These are phyloP conservation scores for Fusarium azukiicola DNA, from an alignment of 2,329 filamentous ascomycete species.

Conservation along the genomic window DNA sequence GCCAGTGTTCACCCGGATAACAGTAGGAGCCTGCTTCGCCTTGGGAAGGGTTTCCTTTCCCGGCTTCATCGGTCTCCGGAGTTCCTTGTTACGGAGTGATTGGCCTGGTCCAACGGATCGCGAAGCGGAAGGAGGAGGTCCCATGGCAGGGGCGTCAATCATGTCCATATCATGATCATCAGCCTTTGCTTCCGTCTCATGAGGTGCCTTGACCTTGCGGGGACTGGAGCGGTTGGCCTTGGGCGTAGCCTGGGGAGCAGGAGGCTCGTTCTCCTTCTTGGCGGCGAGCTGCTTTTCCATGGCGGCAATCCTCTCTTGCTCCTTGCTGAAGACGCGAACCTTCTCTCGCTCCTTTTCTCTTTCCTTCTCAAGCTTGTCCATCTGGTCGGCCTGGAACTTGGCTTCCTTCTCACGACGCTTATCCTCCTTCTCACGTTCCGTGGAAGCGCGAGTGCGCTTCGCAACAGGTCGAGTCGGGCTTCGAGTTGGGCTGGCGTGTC, in stretches of 20 bases:
- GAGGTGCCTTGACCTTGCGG: constrained; percentile 68
- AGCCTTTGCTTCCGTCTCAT: constrained; percentile 51
- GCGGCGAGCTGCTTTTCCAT: constrained; percentile 76
- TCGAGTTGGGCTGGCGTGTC: constrained; percentile 66
- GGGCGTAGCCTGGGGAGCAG: constrained; percentile 64
- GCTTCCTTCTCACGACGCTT: constrained; percentile 84
- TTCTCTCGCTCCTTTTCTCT: constrained; percentile 86
- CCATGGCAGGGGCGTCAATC: constrained; percentile 73
- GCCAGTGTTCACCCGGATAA: constrained; percentile 85
- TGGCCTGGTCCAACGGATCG: constrained; percentile 72
- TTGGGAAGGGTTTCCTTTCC: constrained; percentile 79
- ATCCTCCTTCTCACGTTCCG: constrained; percentile 81
- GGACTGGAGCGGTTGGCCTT: constrained; percentile 74
- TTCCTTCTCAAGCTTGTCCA: constrained; percentile 82
- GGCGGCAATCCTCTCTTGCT: constrained; percentile 75
- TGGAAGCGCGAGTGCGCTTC: constrained; percentile 77
- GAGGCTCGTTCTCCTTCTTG: constrained; percentile 75
- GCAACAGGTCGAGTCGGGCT: constrained; percentile 69
- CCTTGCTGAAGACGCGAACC: constrained; percentile 78
- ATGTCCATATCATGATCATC: constrained; percentile 74
- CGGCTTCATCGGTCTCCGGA: constrained; percentile 81
- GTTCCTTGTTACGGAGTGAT: constrained; percentile 72
- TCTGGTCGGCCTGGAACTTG: constrained; percentile 79
- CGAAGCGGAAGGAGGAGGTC: constrained; percentile 81
- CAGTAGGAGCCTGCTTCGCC: constrained; percentile 83